phyloP scores from a whole-genome alignment of 2,329 filamentous ascomycete genomes.

The Corniculantispora saksenae region DNA sequence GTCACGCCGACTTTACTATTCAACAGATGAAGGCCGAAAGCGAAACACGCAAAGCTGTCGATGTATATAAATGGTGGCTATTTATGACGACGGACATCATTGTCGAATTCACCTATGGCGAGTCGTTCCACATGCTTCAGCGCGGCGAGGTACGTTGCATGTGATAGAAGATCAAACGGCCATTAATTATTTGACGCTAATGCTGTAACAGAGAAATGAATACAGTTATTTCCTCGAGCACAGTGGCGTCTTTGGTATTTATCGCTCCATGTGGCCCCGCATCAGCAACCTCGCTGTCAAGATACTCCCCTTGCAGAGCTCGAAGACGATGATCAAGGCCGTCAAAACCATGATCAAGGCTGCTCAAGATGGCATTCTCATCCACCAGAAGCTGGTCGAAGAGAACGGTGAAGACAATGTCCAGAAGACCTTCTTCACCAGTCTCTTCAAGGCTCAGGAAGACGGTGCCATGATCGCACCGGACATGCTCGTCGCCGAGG shows the following conservation, averaged over 20 bases:
- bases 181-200: background rate
- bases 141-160: background rate
- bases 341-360: slow-evolving; percentile 1
- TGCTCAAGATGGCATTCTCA: background rate
- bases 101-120: slow-evolving; percentile 30
- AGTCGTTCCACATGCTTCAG: slow-evolving; percentile 24
- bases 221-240: slow-evolving; percentile 12
- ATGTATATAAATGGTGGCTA: slow-evolving; percentile 28
- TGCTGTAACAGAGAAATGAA: background rate
- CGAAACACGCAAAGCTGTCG: slow-evolving; percentile 19
- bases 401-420: slow-evolving; percentile 3
- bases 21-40: slow-evolving; percentile 23
- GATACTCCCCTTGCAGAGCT: background rate
- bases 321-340: background rate
- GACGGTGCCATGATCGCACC: slow-evolving; percentile 28
- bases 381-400: slow-evolving; percentile 6
- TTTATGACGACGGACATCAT: slow-evolving; percentile 30
- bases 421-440: slow-evolving; percentile 37
- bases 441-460: slow-evolving; percentile 35
- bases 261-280: background rate
- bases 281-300: background rate
- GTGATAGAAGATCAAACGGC: background rate
- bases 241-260: slow-evolving; percentile 4
- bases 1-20: slow-evolving; percentile 27
- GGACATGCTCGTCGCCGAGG: slow-evolving; percentile 40